Evolutionary conservation across 805 yeast genomes (phyloP), one percentile per base, ranked within the genome.

Genomic region (Danielozyma ontarioensis): DNA sequence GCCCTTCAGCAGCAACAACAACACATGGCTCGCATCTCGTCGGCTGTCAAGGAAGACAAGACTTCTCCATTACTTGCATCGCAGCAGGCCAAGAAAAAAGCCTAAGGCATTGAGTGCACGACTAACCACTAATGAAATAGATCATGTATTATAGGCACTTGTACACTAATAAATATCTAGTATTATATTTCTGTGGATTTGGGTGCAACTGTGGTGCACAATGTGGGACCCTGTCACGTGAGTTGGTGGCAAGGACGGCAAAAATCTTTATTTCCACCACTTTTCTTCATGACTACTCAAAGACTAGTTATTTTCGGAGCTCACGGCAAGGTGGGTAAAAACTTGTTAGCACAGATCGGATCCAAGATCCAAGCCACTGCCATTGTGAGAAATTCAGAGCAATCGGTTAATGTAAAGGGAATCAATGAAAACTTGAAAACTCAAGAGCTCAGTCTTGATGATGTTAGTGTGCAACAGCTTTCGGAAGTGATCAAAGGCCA

Each of bases 281-380:
- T n/a, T 3, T 16, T 11, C 30, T 11, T 18, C 33, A n/a, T n/a
- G 33, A 7, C 13, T 21, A 24, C 27, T 31, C 7, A 23, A 5
- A 39, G 34, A 22, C 35, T 48, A 3, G 37, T 48, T 12, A 50
- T 78, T 14, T 55, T 78, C 34, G 85, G 85, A 25, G 80, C 82
- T 14, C 75, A 76, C 49, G 84, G 84, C 22, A 70, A 69, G 37
- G 67, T 78, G n/a, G 85, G 78, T 25, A 66, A 71, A 36, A 47
- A 55, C 2, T 43, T 78, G 10, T 40, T 56, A 63, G 16, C 57
- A 48, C 34, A 39, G 15, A 13, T 41, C 36, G 17, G 45, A 44
- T 11, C 53, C 35, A 29, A 34, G 25, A 28, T 28, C 26, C 36
- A 58, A 50, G 42, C 70, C 50, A 45, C 67, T 40, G 44, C 75